Conservation (phyloP, 345 rosid genomes). For the Citrus hindsii region DNA sequence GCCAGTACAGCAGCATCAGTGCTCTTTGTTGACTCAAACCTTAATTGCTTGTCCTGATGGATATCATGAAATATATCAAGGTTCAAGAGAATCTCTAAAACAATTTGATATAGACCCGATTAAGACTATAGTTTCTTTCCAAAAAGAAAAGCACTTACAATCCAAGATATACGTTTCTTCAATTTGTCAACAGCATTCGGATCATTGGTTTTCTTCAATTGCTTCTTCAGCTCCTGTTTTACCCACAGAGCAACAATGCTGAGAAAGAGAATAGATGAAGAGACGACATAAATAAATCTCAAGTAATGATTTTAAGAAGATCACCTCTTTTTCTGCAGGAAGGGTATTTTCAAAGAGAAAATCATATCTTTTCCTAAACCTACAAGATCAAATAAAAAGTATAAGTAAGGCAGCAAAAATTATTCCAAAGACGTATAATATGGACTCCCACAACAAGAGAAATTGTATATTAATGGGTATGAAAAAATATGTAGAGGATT, state of each 20-base stretch:
- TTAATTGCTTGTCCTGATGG: conserved; percentile 69
- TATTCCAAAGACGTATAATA: neutral
- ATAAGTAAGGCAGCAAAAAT: neutral
- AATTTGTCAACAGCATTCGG: conserved; percentile 30
- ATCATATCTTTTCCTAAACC: conserved; percentile 74
- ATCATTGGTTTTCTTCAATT: conserved; percentile 39
- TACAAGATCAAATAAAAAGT: conserved; percentile 17
- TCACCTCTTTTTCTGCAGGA: conserved; percentile 64
- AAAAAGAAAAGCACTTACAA: conserved; percentile 47
- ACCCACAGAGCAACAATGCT: neutral
- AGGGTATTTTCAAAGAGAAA: conserved; percentile 66
- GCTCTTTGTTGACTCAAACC: conserved; percentile 37
- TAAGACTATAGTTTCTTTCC: neutral
- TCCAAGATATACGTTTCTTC: conserved; percentile 43
- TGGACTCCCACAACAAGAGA: neutral
- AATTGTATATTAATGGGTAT: neutral
- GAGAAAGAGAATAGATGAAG: neutral
- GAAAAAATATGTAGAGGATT: neutral
- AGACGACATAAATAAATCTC: neutral
- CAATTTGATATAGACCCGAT: neutral
- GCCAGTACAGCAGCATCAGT: conserved; percentile 56
- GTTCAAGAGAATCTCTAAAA: neutral
- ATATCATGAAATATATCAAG: neutral
- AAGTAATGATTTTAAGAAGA: neutral
- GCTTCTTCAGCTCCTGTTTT: conserved; percentile 44